Evolutionary conservation across 2,329 filamentous ascomycete genomes (phyloP), one percentile per base, ranked within the genome.

Genomic region (Juglanconis oblonga): DNA sequence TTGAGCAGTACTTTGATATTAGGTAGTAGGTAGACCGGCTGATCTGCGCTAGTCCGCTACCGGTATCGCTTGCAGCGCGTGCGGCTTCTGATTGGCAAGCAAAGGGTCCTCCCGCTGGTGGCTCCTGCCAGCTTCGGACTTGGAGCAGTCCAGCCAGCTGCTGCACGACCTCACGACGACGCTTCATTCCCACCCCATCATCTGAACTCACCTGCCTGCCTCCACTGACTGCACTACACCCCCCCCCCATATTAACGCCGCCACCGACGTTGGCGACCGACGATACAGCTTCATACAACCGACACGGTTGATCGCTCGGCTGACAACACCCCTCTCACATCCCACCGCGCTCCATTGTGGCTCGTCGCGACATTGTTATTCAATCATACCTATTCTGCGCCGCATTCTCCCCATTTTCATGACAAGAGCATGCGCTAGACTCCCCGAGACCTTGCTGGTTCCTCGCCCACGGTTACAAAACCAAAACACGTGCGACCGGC

Each of bases 11-110:
- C 33, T 38, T 32, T 35, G 6, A 11, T 13, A 32, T 24, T 44
- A 38, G 31, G 47, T 24, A 24, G 24, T 24, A 24, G 24, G 24
- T 24, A 24, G 24, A 24, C 24, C 24, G 24, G 24, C 24, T 24
- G 24, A 24, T 24, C 24, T 24, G 24, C 57, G 57, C 60, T 62
- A 62, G 57, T 24, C 40, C 35, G 9, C 33, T 53, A 53, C 36
- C 17, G 54, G 59, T 24, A 17, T 44, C n/a, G 8, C 47, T 17
- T 31, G 5, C 36, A 36, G 13, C 55, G 49, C 31, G 35, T 53
- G 31, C 42, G 35, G 33, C 57, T 32, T 60, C 42, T 59, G 52
- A 57, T 62, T 62, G 57, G 60, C 35, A 40, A 51, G 13, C 13
- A 29, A 42, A 24, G 36, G 48, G 33, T 5, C 9, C 42, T 51